phyloP scores from a whole-genome alignment of 805 yeast species.

The Yarrowia sp. region DNA sequence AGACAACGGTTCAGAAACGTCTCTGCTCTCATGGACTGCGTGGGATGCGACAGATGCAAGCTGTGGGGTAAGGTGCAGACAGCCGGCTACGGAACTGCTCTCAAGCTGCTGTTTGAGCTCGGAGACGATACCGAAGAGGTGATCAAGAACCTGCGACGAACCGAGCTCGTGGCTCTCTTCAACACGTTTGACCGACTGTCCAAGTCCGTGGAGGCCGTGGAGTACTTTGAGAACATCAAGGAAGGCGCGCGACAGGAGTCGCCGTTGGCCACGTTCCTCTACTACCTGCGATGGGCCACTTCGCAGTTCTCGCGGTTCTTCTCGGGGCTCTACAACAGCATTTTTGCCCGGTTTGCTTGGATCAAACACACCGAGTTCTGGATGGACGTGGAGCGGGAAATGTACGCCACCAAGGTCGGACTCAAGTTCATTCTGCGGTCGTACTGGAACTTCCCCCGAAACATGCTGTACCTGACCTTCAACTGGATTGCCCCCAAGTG shows the following conservation, averaged over 20 bases:
- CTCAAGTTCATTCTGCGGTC: slow-evolving; percentile 68
- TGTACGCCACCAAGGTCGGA: slow-evolving; percentile 63
- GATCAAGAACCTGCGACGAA: slow-evolving; percentile 65
- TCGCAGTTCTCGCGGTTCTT: background rate
- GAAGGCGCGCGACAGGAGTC: slow-evolving; percentile 4
- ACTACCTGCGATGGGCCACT: background rate
- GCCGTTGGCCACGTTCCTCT: background rate
- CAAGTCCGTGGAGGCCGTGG: slow-evolving; percentile 78
- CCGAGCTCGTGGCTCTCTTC: slow-evolving; percentile 87
- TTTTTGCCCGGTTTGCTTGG: slow-evolving; percentile 7
- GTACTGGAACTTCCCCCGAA: slow-evolving; percentile 72
- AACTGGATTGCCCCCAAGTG: slow-evolving; percentile 64
- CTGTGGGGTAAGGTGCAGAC: slow-evolving; percentile 98
- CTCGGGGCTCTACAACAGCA: slow-evolving; percentile 15
- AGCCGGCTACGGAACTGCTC: slow-evolving; percentile 96
- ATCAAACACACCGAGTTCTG: slow-evolving; percentile 41
- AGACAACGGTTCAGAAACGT: slow-evolving; percentile 86
- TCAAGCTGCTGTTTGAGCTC: slow-evolving; percentile 86
- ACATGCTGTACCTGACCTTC: slow-evolving; percentile 59
- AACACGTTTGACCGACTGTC: slow-evolving; percentile 94
- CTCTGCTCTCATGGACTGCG: slow-evolving; percentile 95
- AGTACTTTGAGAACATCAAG: slow-evolving; percentile 57
- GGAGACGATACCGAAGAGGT: slow-evolving; percentile 62
- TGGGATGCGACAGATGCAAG: slow-evolving; percentile 96
- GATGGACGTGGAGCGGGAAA: slow-evolving; percentile 60